phyloP scores from a whole-genome alignment of 495 filamentous ascomycete species.

The Sphaerosporella brunnea region DNA sequence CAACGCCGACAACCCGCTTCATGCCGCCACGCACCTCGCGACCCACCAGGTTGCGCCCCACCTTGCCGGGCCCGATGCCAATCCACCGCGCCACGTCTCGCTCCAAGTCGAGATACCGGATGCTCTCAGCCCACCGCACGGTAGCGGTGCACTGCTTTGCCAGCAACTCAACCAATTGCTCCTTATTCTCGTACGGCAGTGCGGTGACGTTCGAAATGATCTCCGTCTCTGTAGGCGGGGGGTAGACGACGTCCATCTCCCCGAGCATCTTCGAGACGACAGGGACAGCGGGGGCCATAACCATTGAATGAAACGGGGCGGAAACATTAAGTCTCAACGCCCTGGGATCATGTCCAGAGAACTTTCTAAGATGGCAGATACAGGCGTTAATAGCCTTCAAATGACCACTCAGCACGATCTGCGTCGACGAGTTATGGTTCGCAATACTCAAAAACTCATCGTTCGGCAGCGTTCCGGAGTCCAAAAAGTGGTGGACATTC shows the following conservation, averaged over 20 bases:
- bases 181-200: constrained; percentile 51
- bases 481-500: constrained; percentile 64
- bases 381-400: constrained; percentile 69
- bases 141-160: constrained; percentile 71
- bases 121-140: constrained; percentile 82
- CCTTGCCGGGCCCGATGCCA: constrained; percentile 86
- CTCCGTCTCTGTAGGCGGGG: constrained; percentile 15
- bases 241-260: constrained; percentile 27
- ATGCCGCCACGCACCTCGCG: constrained; percentile 76
- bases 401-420: constrained; percentile 84
- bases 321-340: constrained; percentile 76
- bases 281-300: constrained; percentile 70
- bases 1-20: constrained; percentile 79
- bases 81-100: constrained; percentile 72
- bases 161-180: constrained; percentile 56
- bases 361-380: constrained; percentile 77
- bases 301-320: constrained; percentile 78
- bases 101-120: constrained; percentile 76
- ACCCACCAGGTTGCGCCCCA: constrained; percentile 81
- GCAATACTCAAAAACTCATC: constrained; percentile 76
- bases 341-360: constrained; percentile 80
- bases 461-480: constrained; percentile 43
- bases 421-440: constrained; percentile 89
- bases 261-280: constrained; percentile 50
- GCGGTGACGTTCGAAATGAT: constrained; percentile 78